Percentiles rank a stretch among this genome's conserved stretches.
phyloP scores from a whole-genome alignment of 78 protist genomes.

The Polysphondylium violaceum region DNA sequence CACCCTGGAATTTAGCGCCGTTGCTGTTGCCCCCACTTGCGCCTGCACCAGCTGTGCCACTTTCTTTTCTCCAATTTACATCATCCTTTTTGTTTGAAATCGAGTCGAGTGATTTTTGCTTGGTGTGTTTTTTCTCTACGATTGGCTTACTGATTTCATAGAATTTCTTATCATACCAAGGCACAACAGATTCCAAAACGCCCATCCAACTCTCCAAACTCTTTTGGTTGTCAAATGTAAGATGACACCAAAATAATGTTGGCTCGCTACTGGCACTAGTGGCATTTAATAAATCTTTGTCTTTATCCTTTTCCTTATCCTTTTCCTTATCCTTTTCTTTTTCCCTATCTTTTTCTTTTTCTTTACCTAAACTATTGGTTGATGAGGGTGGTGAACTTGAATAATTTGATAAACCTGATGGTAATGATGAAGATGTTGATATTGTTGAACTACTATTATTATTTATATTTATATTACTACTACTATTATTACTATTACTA shows the following conservation, averaged over 20 bases:
- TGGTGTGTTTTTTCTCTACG: constrained; percentile 31
- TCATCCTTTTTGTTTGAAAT: background rate
- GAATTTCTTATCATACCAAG: constrained; percentile 70
- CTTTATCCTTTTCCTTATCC: background rate
- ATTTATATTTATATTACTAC: background rate
- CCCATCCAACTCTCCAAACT: constrained; percentile 71
- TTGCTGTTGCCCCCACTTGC: constrained; percentile 6
- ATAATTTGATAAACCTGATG: no score
- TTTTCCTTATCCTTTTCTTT: background rate
- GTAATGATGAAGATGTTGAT: constrained; percentile 11
- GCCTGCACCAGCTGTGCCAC: constrained; percentile 3
- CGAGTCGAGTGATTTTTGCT: constrained; percentile 40
- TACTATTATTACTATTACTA: background rate
- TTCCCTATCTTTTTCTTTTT: background rate
- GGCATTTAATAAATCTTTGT: background rate
- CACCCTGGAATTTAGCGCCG: constrained; percentile 66
- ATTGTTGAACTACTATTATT: background rate
- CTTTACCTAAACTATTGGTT: no score
- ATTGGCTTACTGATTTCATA: constrained; percentile 64
- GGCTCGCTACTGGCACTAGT: background rate
- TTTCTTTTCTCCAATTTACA: constrained; percentile 50
- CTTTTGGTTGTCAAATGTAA: constrained; percentile 64
- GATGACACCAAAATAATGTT: constrained; percentile 50
- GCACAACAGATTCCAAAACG: constrained; percentile 30
- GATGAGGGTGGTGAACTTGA: no score